Percentiles rank a stretch among this genome's conserved stretches.
phyloP scores from a whole-genome alignment of 768 basidiomycete genomes.

The Collybia mongolica region DNA sequence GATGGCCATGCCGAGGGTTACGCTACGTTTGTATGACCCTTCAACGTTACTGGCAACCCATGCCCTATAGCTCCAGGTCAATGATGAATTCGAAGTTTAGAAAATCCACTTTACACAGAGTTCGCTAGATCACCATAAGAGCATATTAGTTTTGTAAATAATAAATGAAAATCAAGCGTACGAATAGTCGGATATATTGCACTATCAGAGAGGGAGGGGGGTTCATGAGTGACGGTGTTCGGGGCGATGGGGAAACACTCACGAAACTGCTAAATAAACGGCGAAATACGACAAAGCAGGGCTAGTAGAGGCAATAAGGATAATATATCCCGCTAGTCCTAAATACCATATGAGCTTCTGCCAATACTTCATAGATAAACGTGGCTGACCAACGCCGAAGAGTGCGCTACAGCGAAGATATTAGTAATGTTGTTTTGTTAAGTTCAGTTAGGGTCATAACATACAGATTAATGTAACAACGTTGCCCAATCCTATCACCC shows the following conservation, averaged over 20 bases:
- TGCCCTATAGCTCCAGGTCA: conserved; percentile 38
- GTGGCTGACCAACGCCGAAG: conserved; percentile 23
- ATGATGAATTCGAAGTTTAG: conserved; percentile 4
- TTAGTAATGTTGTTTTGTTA: neutral
- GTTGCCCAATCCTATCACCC: conserved; percentile 57
- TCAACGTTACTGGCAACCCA: conserved; percentile 76
- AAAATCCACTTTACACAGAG: conserved; percentile 41
- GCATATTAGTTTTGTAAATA: neutral
- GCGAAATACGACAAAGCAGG: conserved; percentile 73
- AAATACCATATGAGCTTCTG: neutral
- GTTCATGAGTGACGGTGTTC: neutral
- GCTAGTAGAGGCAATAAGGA: conserved; percentile 57
- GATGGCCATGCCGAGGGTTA: conserved; percentile 69
- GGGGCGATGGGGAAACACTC: conserved; percentile 23
- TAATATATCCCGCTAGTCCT: conserved; percentile 63
- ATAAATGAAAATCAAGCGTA: conserved; percentile 22
- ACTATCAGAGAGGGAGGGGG: conserved; percentile 19
- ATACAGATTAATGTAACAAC: conserved; percentile 63
- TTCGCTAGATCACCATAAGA: conserved; percentile 29
- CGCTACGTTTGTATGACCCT: conserved; percentile 71
- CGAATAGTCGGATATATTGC: conserved; percentile 54
- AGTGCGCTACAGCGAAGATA: conserved; percentile 16
- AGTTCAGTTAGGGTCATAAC: conserved; percentile 14
- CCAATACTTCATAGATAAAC: neutral
- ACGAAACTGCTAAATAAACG: conserved; percentile 70